A percentile compares a stretch with the other conserved stretches of the same genome.
Conservation (phyloP, 257 asterid genomes). For the Forsythia suspensa region DNA sequence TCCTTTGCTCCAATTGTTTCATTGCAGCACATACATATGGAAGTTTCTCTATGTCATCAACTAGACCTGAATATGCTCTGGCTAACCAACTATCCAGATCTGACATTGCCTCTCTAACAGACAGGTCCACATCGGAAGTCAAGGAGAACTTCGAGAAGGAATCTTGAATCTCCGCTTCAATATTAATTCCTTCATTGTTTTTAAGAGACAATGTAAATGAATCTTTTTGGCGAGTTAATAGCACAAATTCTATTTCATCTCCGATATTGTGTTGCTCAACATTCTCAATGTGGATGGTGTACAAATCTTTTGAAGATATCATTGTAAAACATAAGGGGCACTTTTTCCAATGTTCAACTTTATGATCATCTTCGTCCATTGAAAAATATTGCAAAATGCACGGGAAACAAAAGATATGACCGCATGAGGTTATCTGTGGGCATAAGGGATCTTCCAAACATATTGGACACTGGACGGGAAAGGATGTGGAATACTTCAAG, state of each 20-base stretch:
- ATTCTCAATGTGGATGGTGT: slow-evolving; percentile 62
- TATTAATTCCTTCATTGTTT: slow-evolving; percentile 35
- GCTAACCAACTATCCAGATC: slow-evolving; percentile 95
- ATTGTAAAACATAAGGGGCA: slow-evolving; percentile 89
- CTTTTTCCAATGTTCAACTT: slow-evolving; percentile 68
- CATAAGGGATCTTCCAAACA: slow-evolving; percentile 86
- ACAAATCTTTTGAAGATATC: slow-evolving; percentile 83
- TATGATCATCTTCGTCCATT: slow-evolving; percentile 51
- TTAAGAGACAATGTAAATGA: slow-evolving; percentile 62
- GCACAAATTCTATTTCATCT: slow-evolving; percentile 62
- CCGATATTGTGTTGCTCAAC: slow-evolving; percentile 66
- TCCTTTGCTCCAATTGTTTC: slow-evolving; percentile 72
- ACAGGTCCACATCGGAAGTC: slow-evolving; percentile 84
- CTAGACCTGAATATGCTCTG: slow-evolving; percentile 86
- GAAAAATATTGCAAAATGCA: slow-evolving; percentile 82
- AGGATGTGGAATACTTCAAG: slow-evolving; percentile 74
- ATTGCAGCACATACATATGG: slow-evolving; percentile 92
- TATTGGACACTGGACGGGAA: slow-evolving; percentile 84
- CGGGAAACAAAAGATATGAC: slow-evolving; percentile 95
- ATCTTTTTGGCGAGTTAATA: slow-evolving; percentile 75
- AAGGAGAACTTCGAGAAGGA: slow-evolving; percentile 77
- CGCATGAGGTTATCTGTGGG: slow-evolving; percentile 95
- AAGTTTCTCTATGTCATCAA: slow-evolving; percentile 89
- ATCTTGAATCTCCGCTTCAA: slow-evolving; percentile 49
- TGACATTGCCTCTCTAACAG: slow-evolving; percentile 81